These are phyloP conservation scores for Microdochium paspali DNA, from an alignment of 2,329 filamentous ascomycete species.

Conservation along the genomic window DNA sequence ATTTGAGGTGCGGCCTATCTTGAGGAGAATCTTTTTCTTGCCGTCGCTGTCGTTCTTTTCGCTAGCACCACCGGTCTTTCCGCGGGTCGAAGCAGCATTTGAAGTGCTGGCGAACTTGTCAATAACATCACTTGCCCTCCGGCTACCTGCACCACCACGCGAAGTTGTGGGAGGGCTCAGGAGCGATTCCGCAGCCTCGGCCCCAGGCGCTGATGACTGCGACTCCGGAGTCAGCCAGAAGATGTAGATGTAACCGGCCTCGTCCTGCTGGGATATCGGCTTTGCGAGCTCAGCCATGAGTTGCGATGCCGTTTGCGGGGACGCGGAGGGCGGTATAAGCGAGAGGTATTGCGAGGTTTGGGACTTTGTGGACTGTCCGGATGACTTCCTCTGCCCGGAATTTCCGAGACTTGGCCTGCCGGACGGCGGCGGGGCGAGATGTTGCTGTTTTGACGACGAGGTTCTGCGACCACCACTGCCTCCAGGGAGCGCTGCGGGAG, in stretches of 20 bases:
- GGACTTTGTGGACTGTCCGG: conserved; percentile 16
- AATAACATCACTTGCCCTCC: conserved; percentile 46
- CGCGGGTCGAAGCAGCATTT: no score
- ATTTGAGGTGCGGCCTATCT: conserved; percentile 64
- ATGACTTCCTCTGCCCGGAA: no score
- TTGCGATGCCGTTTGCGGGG: conserved; percentile 58
- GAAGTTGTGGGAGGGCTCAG: conserved; percentile 39
- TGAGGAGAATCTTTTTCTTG: conserved; percentile 43
- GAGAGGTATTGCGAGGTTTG: conserved; percentile 42
- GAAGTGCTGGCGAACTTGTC: conserved; percentile 36
- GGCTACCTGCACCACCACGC: conserved; percentile 24
- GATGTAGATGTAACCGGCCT: conserved; percentile 94
- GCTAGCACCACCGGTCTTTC: conserved; percentile 9
- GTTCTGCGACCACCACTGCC: conserved; percentile 12
- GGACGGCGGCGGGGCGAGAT: no score
- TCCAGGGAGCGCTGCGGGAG: conserved; percentile 16
- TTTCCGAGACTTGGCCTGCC: no score
- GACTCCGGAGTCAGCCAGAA: conserved; percentile 83
- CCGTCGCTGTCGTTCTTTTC: conserved; percentile 13
- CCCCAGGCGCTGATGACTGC: conserved; percentile 41
- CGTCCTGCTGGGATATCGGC: conserved; percentile 64
- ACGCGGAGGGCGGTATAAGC: conserved; percentile 59
- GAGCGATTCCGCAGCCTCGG: conserved; percentile 50
- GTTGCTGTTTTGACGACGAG: conserved; percentile 11
- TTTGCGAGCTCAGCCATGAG: conserved; percentile 70